Conservation (phyloP, 2,329 filamentous ascomycete genomes). For the Paecilomyces formosus region DNA sequence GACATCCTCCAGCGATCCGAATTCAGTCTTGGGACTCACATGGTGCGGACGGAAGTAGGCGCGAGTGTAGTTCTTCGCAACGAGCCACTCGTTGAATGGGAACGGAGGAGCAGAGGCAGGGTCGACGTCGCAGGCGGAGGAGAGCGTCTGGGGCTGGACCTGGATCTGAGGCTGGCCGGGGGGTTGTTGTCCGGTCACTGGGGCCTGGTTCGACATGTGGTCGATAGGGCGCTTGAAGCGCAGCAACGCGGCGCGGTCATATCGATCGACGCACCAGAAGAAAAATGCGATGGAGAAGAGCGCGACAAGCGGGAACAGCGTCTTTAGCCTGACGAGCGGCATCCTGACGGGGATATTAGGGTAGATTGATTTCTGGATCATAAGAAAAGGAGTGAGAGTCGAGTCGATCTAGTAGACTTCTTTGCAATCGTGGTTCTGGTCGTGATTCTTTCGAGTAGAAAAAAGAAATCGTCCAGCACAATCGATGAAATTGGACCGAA, state of each 20-base stretch:
- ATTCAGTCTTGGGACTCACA: slow-evolving; percentile 28
- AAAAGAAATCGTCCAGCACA: background rate
- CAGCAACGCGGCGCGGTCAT: slow-evolving; percentile 27
- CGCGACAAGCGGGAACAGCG: slow-evolving; percentile 30
- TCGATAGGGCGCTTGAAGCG: slow-evolving; percentile 30
- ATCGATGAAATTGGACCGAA: background rate
- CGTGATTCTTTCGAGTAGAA: background rate
- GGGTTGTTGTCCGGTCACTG: slow-evolving; percentile 5
- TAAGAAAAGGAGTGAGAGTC: background rate
- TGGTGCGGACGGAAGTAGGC: slow-evolving; percentile 33
- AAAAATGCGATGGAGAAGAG: slow-evolving; percentile 31
- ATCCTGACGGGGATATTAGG: slow-evolving; percentile 24
- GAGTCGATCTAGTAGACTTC: too few species aligned
- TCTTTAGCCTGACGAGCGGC: slow-evolving; percentile 32
- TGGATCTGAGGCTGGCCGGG: slow-evolving; percentile 14
- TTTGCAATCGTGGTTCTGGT: background rate
- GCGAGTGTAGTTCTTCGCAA: slow-evolving; percentile 38
- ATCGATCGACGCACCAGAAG: slow-evolving; percentile 34
- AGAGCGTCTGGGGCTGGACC: slow-evolving; percentile 11
- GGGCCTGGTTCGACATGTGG: slow-evolving; percentile 10
- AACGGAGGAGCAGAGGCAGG: slow-evolving; percentile 26
- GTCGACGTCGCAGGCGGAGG: slow-evolving; percentile 26
- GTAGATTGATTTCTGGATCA: slow-evolving; percentile 1
- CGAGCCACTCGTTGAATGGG: slow-evolving; percentile 34
- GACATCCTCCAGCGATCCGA: slow-evolving; percentile 31